A percentile compares a stretch with the other conserved stretches of the same genome.
Evolutionary conservation across 345 rosid genomes (phyloP).

Genomic region (Durio zibethinus): DNA sequence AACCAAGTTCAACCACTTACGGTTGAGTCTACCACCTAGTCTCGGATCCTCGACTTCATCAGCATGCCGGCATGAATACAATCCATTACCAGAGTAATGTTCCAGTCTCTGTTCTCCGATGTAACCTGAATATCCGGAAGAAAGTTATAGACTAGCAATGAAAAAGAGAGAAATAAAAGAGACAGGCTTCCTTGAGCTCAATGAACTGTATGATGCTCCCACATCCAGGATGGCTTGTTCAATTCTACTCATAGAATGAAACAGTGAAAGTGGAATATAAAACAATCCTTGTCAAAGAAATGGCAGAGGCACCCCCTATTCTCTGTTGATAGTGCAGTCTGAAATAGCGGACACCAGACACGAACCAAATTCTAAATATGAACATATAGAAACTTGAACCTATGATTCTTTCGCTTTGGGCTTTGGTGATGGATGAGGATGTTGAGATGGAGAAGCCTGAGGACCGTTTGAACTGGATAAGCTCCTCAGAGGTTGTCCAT

Average conservation of each 20-base stretch:
- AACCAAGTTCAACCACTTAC: neutral
- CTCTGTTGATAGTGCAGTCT: neutral
- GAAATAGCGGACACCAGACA: neutral
- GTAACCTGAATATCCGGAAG: neutral
- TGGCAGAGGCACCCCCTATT: neutral
- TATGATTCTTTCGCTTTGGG: conserved; percentile 51
- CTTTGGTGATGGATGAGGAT: conserved; percentile 59
- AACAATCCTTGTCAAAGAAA: conserved; percentile 2
- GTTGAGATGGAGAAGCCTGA: conserved; percentile 57
- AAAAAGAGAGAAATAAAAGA: neutral
- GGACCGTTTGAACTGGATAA: conserved; percentile 52
- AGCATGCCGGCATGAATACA: neutral
- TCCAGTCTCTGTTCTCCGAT: neutral
- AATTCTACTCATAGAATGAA: neutral
- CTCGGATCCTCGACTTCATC: neutral
- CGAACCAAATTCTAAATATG: neutral
- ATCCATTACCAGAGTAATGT: neutral
- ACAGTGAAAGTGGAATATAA: neutral
- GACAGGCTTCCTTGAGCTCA: neutral
- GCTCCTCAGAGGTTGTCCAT: conserved; percentile 69
- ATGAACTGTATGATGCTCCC: conserved; percentile 1
- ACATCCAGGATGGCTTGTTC: neutral
- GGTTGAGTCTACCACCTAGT: neutral
- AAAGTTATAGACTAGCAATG: neutral
- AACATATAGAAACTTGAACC: conserved; percentile 3